Percentiles rank a stretch among this genome's conserved stretches.
phyloP scores from a whole-genome alignment of 2,329 filamentous ascomycete species.

The Xylariaceae sp. region DNA sequence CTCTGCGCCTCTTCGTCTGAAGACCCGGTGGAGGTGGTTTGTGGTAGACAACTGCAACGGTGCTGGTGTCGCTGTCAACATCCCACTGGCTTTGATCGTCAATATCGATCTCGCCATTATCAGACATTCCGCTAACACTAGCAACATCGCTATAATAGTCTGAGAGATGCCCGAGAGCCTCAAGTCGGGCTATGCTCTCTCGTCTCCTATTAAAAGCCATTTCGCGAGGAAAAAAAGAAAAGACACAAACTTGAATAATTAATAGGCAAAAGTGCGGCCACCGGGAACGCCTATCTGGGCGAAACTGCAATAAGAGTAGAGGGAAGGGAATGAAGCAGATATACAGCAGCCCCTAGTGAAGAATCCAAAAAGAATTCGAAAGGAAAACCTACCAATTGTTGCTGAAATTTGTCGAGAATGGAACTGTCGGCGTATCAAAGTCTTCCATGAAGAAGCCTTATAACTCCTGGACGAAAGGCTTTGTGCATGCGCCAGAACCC shows the following conservation, averaged over 20 bases:
- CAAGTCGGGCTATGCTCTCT: conserved; percentile 25
- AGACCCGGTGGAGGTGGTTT: conserved; percentile 18
- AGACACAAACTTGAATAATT: not conserved
- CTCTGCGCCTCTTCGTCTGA: not conserved
- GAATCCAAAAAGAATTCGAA: too few species aligned
- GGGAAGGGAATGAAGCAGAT: too few species aligned
- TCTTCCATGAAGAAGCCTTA: too few species aligned
- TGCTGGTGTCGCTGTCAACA: conserved; percentile 11
- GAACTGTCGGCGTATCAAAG: too few species aligned
- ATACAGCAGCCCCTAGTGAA: too few species aligned
- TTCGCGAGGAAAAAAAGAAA: not conserved
- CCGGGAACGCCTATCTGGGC: not conserved
- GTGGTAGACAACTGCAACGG: conserved; percentile 15
- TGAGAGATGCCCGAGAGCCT: conserved; percentile 26
- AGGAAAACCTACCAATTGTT: too few species aligned
- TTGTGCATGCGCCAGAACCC: not conserved
- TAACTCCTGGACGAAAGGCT: not conserved
- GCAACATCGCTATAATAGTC: conserved; percentile 24
- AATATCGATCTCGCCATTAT: not conserved
- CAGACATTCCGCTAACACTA: conserved; percentile 1
- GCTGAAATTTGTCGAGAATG: too few species aligned
- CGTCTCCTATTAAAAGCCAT: conserved; percentile 9
- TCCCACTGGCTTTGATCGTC: conserved; percentile 11
- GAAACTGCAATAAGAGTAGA: too few species aligned
- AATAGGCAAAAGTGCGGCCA: not conserved